Base-by-base conservation (phyloP, 129 eudicot species). In the Centrapalus pauciflorus region DNA sequence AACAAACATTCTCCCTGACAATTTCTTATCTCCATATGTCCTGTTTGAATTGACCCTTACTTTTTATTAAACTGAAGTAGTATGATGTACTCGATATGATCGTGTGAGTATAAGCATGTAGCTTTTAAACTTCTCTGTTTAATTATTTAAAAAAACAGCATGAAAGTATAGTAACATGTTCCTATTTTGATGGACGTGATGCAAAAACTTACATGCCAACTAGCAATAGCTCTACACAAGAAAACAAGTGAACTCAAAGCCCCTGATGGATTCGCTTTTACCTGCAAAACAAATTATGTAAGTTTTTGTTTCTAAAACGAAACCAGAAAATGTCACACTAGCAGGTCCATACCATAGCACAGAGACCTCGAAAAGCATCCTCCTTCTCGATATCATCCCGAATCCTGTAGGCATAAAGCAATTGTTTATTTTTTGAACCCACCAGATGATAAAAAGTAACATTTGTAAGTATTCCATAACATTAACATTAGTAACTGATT, bases 281-380 rank as follows among this genome's bases (percentile, higher is more conserved):
- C 98, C 98, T 92, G 91, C 66, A 83, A 71, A 34, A 20, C 35
- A 51, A 16, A 34, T n/a, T 19, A 51, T 24, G 2, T 58, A 34
- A 67, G 58, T 19, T 27, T 68, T 46, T 55, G 35, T 54, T 33
- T 45, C 33, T 10, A 21, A 76, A 73, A 12, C 46, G 46, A 63
- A 23, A 4, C 11, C 2, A 2, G 26, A 21, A 6, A 19, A 29
- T 0, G 3, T 8, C 1, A 55, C 4, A 25, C 10, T 0, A 49
- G 41, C 46, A 70, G 66, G 13, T 35, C 13, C 74, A 51, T 79
- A 92, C 98, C 98, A 92, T 81, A 45, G 95, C 90, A 64, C 96
- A 92, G 76, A 92, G 86, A 77, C 98, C 98, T 63, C 91, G 85
- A 79, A 92, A 92, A 49, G 98, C 98, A 78, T 92, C 98, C 82